phyloP scores from a whole-genome alignment of 164 flowering plant genomes.

The Vitis riparia region DNA sequence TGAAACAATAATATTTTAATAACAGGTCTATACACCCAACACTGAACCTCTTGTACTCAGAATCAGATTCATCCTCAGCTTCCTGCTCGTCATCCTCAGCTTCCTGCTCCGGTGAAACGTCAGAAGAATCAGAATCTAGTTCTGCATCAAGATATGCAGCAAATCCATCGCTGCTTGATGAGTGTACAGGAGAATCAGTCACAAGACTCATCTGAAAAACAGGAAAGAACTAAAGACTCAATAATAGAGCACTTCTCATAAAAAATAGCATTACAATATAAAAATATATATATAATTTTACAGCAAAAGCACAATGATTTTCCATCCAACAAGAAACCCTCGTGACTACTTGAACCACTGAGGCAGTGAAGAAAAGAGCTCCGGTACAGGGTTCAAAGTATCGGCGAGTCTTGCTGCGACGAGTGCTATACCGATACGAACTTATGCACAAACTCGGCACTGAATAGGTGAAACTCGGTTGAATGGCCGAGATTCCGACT shows the following conservation, averaged over 20 bases:
- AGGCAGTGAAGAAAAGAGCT: too few species aligned
- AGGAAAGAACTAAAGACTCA: neutral
- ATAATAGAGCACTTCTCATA: too few species aligned
- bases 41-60: conserved; percentile 17
- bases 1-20: too few species aligned
- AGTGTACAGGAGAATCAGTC: conserved; percentile 55
- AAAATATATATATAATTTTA: too few species aligned
- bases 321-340: neutral
- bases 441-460: too few species aligned
- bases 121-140: conserved; percentile 44
- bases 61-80: conserved; percentile 11
- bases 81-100: conserved; percentile 16
- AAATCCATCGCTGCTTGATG: conserved; percentile 76
- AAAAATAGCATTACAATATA: too few species aligned
- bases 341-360: neutral
- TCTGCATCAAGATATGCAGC: conserved; percentile 57
- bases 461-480: too few species aligned
- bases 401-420: too few species aligned
- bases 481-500: too few species aligned
- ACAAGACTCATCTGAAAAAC: conserved; percentile 38
- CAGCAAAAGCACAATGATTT: neutral
- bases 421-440: too few species aligned
- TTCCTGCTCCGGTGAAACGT: conserved; percentile 24
- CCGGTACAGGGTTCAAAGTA: too few species aligned
- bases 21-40: neutral